phyloP scores from a whole-genome alignment of 306 rosid species.

The Dicorynia guianensis region DNA sequence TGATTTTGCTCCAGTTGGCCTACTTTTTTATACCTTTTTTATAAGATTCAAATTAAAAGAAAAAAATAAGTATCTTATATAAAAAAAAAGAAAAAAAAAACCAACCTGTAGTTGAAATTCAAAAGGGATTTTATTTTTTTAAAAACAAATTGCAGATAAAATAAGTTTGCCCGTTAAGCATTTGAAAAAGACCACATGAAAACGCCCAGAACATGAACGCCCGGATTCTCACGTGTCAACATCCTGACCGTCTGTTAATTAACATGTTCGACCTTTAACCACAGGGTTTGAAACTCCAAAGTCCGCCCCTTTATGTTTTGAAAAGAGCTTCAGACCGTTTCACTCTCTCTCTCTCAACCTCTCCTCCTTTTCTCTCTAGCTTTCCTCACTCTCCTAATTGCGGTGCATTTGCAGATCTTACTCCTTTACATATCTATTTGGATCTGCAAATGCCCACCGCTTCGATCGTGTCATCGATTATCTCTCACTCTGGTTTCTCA shows the following conservation, averaged over 20 bases:
- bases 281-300: constrained; percentile 59
- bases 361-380: constrained; percentile 1
- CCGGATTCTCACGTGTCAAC: constrained; percentile 26
- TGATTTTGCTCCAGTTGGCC: too few relatives aligned
- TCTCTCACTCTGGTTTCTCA: constrained; percentile 19
- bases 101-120: too few relatives aligned
- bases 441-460: constrained; percentile 54
- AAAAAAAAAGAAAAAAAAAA: too few relatives aligned
- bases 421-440: neutral
- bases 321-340: constrained; percentile 33
- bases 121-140: too few relatives aligned
- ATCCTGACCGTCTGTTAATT: constrained; percentile 28
- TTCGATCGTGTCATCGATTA: constrained; percentile 27
- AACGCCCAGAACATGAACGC: neutral
- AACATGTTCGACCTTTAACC: constrained; percentile 44
- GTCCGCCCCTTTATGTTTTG: constrained; percentile 67
- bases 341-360: neutral
- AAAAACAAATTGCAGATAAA: neutral
- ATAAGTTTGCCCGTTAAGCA: constrained; percentile 25
- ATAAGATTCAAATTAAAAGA: too few relatives aligned
- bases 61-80: too few relatives aligned
- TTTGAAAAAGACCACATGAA: constrained; percentile 3
- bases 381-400: neutral
- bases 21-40: too few relatives aligned
- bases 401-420: constrained; percentile 36